Evolutionary conservation across 2,329 filamentous ascomycete species (phyloP).

Genomic region (Calonectria pseudoreteaudii): DNA sequence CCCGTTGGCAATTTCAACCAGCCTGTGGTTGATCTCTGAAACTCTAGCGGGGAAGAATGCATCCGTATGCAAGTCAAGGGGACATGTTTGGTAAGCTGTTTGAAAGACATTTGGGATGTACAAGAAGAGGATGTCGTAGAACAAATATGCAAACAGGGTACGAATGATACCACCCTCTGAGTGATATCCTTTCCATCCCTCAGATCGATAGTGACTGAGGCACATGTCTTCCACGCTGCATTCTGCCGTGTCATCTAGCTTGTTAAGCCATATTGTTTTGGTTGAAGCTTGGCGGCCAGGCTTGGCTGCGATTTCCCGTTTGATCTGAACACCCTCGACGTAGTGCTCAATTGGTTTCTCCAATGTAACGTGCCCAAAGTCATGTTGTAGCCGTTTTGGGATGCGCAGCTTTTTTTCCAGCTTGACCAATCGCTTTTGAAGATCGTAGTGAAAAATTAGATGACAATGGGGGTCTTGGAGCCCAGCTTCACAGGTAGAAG

Average conservation of each 20-base stretch:
- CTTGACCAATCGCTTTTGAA: conserved; percentile 94
- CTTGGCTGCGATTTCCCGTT: conserved; percentile 64
- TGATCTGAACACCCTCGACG: conserved; percentile 82
- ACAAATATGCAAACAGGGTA: conserved; percentile 91
- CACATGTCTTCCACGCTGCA: conserved; percentile 96
- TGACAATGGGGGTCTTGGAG: conserved; percentile 91
- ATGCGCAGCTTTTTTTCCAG: conserved; percentile 87
- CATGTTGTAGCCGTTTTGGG: conserved; percentile 87
- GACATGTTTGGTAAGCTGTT: conserved; percentile 93
- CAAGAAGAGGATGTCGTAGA: conserved; percentile 92
- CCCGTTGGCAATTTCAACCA: conserved; percentile 90
- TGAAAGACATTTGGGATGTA: conserved; percentile 98
- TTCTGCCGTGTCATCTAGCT: conserved; percentile 74
- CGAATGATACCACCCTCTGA: conserved; percentile 90
- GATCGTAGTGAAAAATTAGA: conserved; percentile 90
- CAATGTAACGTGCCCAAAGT: conserved; percentile 88
- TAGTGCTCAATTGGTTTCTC: conserved; percentile 80
- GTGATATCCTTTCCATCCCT: conserved; percentile 96
- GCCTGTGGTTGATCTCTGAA: conserved; percentile 87
- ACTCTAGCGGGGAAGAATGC: conserved; percentile 89
- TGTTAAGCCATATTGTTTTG: conserved; percentile 91
- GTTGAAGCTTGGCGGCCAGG: conserved; percentile 60
- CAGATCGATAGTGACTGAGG: conserved; percentile 82
- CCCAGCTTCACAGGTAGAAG: conserved; percentile 85
- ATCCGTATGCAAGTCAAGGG: conserved; percentile 92